phyloP scores from a whole-genome alignment of 2,329 filamentous ascomycete species.

The Neocucurbitaria cava region DNA sequence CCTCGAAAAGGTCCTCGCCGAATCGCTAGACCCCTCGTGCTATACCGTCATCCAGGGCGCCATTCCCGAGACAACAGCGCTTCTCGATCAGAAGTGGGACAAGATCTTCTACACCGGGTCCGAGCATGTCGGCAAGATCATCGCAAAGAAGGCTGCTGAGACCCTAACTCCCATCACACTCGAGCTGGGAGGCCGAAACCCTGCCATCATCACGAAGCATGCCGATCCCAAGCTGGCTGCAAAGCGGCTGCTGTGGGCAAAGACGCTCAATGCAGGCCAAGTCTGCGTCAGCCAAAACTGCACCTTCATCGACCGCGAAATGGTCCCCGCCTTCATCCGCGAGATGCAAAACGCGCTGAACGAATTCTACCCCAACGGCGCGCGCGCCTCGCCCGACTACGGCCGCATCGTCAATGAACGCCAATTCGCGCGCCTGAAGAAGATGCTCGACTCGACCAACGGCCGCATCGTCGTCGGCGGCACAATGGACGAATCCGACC shows the following conservation, averaged over 20 bases:
- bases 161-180: conserved; percentile 80
- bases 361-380: conserved; percentile 84
- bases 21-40: conserved; percentile 76
- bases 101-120: conserved; percentile 98
- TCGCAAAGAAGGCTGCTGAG: conserved; percentile 61
- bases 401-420: conserved; percentile 79
- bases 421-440: conserved; percentile 84
- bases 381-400: conserved; percentile 78
- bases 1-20: conserved; percentile 77
- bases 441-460: conserved; percentile 82
- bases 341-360: conserved; percentile 74
- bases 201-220: conserved; percentile 86
- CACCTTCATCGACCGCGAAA: conserved; percentile 77
- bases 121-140: conserved; percentile 70
- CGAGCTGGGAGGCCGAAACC: conserved; percentile 91
- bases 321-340: conserved; percentile 74
- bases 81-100: conserved; percentile 91
- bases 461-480: conserved; percentile 91
- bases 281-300: conserved; percentile 95
- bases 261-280: conserved; percentile 85
- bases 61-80: conserved; percentile 77
- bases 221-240: conserved; percentile 83
- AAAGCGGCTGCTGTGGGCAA: conserved; percentile 85
- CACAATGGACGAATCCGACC: conserved; percentile 76
- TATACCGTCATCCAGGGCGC: conserved; percentile 83